Base-by-base conservation (phyloP, 1,139 yeast genomes). In the Saccharomyces pastorianus region DNA sequence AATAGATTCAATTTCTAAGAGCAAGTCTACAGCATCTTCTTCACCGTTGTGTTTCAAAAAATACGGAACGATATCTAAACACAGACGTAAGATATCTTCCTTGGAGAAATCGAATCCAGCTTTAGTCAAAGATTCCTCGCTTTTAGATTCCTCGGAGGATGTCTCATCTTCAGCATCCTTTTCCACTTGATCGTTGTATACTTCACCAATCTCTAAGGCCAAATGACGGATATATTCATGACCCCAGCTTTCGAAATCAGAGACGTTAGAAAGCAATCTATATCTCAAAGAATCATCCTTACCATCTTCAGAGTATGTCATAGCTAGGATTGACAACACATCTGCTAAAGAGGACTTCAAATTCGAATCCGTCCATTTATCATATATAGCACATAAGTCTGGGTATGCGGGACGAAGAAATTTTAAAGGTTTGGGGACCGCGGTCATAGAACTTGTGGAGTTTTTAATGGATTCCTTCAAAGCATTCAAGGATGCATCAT, bases 391-490 rank as follows among this genome's bases (percentile, higher is more conserved):
- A 48, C 82, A 80, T 65, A 93, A 76, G 31, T 77, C 68, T 20
- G 85, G 85, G 68, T 85, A 93, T 64, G 84, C 89, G 14, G 98
- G 96, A 65, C 96, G 83, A 62, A 95, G 78, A 69, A 95, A 95
- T 75, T 95, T 95, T 73, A 93, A 80, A 13, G 99, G 99, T 71
- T 93, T 95, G 49, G 99, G 99, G 49, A 95, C 99, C 1, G 99
- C 99, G 2, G 99, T 95, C 97, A 93, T 93, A 7, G 98, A 90
- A 34, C 97, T 88, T 3, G 99, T 93, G 14, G 98, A 88, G 52
- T 95, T 95, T 63, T 89, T 84, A 64, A 93, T 91, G 64, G 82
- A 82, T 53, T 79, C 81, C 68, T 89, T 90, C 69, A 95, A 78
- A 52, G 84, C 77, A 48, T 78, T 78, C 62, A 95, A 76, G 29